Base-by-base conservation (phyloP, 2,329 filamentous ascomycete genomes). In the Fonsecaea erecta region DNA sequence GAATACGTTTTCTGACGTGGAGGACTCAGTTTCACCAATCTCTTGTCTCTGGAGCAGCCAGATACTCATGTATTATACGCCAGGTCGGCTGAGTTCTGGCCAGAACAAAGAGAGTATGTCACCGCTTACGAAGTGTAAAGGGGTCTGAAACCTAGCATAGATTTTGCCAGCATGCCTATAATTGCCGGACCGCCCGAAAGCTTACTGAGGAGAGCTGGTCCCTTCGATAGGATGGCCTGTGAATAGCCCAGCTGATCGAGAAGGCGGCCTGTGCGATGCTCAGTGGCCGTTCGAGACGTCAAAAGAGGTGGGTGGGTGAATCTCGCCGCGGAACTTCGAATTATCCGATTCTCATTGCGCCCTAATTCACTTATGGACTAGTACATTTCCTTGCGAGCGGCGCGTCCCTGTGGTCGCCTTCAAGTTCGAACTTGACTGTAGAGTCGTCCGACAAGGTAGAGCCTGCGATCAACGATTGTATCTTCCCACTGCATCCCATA, bases 361-460 rank as follows among this genome's bases (percentile, higher is more conserved):
- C 1, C 32, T 51, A 46, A 34, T 34, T 52, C 52, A 32, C 8
- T 34, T 56, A 28, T 14, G 60, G 60, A 14, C 55, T 64, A 64
- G 56, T 35, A 51, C 56, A n/a, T n/a, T 32, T 55, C 51, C 32
- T 30, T 35, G 28, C 56, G 16, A 48, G 43, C 43, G 52, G 48
- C 62, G 62, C 56, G 62, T 64, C 60, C 56, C 46, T 46, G 37
- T 24, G 62, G 55, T 37, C 46, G 62, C 62, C 62, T 64, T 64
- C 52, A 51, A 56, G 35, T 35, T 60, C 30, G 32, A 60, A 43
- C 52, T 30, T 48, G 18, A 12, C 24, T 21, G 24, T 48, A 9
- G 43, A 3, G 21, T 14, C 18, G 43, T 48, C 18, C 43, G 18
- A 26, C 43, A 24, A 16, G 16, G 14, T 16, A 40, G 16, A 24